Conservation (phyloP, 2,329 filamentous ascomycete species). For the Cercospora citrullina region DNA sequence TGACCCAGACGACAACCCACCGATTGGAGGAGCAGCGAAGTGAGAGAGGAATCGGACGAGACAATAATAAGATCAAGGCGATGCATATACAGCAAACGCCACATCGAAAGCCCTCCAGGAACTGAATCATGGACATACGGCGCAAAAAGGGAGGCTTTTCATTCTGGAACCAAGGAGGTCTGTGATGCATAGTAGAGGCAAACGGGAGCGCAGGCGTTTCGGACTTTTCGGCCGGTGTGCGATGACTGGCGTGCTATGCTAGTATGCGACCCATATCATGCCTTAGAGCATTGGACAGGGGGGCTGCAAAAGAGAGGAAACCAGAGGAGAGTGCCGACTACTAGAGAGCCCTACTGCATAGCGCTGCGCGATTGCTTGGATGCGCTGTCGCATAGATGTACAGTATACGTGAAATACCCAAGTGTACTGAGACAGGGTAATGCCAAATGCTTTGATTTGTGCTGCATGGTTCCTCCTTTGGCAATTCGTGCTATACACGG, state of each 20-base stretch:
- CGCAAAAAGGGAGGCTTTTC: neutral
- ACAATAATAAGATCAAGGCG: neutral
- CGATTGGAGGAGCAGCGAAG: constrained; percentile 15
- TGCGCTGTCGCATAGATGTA: constrained; percentile 3
- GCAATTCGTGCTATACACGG: neutral
- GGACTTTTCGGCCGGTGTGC: constrained; percentile 2
- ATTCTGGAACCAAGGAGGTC: neutral
- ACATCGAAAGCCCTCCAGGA: neutral
- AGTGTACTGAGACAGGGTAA: neutral
- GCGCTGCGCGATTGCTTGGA: neutral
- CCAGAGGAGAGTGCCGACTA: neutral
- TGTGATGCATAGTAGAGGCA: neutral
- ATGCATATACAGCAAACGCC: neutral
- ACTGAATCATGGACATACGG: constrained; percentile 1
- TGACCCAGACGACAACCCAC: constrained; percentile 19
- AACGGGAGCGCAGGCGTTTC: constrained; percentile 9
- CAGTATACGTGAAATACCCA: constrained; percentile 3
- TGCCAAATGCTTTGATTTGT: neutral
- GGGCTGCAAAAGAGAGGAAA: neutral
- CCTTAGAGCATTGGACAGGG: neutral
- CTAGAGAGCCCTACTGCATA: constrained; percentile 6
- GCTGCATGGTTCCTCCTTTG: neutral
- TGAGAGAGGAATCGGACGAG: neutral
- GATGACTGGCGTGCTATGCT: neutral
- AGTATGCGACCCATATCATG: neutral